These are phyloP conservation scores for Massospora cicadina DNA, from an alignment of 371 early-diverging fungal species.

Conservation along the genomic window DNA sequence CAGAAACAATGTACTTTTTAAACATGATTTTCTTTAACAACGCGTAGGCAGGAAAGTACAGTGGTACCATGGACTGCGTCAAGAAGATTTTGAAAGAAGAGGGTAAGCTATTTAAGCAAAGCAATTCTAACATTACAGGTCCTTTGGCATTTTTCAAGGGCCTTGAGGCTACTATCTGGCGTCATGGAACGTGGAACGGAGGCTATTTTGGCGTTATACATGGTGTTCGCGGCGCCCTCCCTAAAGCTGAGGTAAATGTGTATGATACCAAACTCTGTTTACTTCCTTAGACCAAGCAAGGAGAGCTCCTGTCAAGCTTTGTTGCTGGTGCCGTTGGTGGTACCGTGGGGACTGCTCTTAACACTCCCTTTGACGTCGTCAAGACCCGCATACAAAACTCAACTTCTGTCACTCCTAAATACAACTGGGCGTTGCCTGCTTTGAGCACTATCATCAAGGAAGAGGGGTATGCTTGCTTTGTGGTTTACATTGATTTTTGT, in stretches of 20 bases:
- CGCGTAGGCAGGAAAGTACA: constrained; percentile 45
- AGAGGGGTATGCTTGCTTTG: constrained; percentile 54
- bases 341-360: constrained; percentile 81
- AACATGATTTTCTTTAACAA: constrained; percentile 2
- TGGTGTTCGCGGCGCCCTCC: constrained; percentile 43
- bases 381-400: constrained; percentile 92
- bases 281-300: constrained; percentile 37
- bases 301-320: constrained; percentile 69
- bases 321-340: constrained; percentile 89
- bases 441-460: constrained; percentile 71
- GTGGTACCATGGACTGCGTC: constrained; percentile 50
- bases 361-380: constrained; percentile 94
- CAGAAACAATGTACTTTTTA: constrained; percentile 38
- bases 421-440: constrained; percentile 78
- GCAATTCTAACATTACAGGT: constrained; percentile 16
- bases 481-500: constrained; percentile 6
- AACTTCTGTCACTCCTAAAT: constrained; percentile 38
- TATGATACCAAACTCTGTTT: neutral
- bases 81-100: constrained; percentile 52
- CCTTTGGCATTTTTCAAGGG: constrained; percentile 78
- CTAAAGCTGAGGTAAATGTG: constrained; percentile 51
- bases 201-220: constrained; percentile 85
- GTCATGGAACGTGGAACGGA: constrained; percentile 89
- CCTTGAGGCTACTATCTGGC: constrained; percentile 85
- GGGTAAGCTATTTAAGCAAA: constrained; percentile 19